These are phyloP conservation scores for Hagleromyces aurorensis DNA, from an alignment of 805 yeast species.

Conservation along the genomic window DNA sequence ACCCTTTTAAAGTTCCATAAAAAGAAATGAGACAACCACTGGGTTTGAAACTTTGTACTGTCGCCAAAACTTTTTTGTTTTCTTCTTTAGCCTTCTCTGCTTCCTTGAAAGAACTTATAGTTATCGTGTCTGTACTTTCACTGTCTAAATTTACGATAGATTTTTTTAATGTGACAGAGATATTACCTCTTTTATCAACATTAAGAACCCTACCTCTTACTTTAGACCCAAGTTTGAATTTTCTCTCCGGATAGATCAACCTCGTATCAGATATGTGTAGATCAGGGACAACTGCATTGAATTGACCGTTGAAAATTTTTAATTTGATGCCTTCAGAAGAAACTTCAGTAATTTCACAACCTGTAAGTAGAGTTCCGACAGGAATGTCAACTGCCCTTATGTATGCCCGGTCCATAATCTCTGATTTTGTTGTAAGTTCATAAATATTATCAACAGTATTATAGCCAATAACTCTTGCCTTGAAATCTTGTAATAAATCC, in stretches of 20 bases:
- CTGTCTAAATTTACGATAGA: conserved; percentile 55
- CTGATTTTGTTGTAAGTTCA: conserved; percentile 61
- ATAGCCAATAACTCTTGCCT: conserved; percentile 74
- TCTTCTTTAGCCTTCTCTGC: conserved; percentile 36
- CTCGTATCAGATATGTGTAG: conserved; percentile 77
- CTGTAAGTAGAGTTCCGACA: conserved; percentile 55
- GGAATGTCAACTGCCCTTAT: conserved; percentile 67
- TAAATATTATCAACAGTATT: conserved; percentile 59
- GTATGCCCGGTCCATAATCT: conserved; percentile 54
- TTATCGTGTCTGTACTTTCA: conserved; percentile 20
- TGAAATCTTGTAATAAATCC: conserved; percentile 66
- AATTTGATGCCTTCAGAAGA: conserved; percentile 60
- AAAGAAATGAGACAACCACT: conserved; percentile 80
- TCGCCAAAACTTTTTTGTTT: conserved; percentile 54
- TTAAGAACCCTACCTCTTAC: conserved; percentile 67
- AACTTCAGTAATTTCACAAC: conserved; percentile 50
- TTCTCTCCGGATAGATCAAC: conserved; percentile 83
- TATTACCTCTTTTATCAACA: conserved; percentile 39
- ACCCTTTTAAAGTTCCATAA: conserved; percentile 71
- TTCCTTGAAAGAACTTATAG: conserved; percentile 40
- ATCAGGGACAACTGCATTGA: conserved; percentile 67
- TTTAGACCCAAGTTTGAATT: conserved; percentile 76
- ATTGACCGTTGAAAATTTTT: conserved; percentile 51
- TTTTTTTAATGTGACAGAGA: conserved; percentile 71
- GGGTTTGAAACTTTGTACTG: conserved; percentile 62